A percentile compares a stretch with the other conserved stretches of the same genome.
Conservation (phyloP, 2,329 filamentous ascomycete genomes). For the Cordyceps fumosorosea region DNA sequence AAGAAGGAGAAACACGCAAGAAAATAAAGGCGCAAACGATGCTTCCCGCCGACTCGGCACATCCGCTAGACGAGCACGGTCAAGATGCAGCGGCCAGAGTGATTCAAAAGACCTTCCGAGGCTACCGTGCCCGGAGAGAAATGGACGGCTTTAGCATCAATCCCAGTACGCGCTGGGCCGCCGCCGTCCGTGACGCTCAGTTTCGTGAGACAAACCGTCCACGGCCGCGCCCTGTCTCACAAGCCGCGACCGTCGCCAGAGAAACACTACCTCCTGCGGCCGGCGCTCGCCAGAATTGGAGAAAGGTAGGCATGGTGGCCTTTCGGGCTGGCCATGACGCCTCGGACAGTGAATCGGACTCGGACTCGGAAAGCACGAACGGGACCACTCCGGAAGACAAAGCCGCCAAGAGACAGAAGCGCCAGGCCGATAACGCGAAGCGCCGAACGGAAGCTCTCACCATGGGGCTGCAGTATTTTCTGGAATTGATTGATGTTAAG, state of each 20-base stretch:
- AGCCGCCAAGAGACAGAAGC: conserved; percentile 31
- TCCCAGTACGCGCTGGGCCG: conserved; percentile 64
- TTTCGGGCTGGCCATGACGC: conserved; percentile 65
- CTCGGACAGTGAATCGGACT: conserved; percentile 34
- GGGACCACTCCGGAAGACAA: conserved; percentile 31
- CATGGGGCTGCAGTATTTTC: conserved; percentile 82
- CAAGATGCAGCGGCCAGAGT: conserved; percentile 43
- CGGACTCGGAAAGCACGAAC: conserved; percentile 26
- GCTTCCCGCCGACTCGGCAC: conserved; percentile 24
- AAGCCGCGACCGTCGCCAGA: conserved; percentile 1
- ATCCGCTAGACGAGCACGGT: conserved; percentile 16
- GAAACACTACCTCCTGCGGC: conserved; percentile 14
- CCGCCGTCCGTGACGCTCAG: conserved; percentile 54
- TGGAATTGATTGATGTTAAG: conserved; percentile 78
- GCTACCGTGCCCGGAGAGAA: conserved; percentile 66
- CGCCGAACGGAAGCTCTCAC: conserved; percentile 63
- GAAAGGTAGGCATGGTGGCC: conserved; percentile 63
- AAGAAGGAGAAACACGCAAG: conserved; percentile 37
- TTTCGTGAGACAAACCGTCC: conserved; percentile 47
- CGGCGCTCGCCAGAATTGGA: conserved; percentile 62
- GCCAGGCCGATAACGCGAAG: conserved; percentile 45
- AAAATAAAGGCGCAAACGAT: conserved; percentile 31
- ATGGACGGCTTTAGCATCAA: conserved; percentile 62
- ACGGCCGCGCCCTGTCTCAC: conserved; percentile 24
- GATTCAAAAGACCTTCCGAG: conserved; percentile 69